Evolutionary conservation across 805 yeast genomes (phyloP).

Genomic region (Monosporozyma aerobia): DNA sequence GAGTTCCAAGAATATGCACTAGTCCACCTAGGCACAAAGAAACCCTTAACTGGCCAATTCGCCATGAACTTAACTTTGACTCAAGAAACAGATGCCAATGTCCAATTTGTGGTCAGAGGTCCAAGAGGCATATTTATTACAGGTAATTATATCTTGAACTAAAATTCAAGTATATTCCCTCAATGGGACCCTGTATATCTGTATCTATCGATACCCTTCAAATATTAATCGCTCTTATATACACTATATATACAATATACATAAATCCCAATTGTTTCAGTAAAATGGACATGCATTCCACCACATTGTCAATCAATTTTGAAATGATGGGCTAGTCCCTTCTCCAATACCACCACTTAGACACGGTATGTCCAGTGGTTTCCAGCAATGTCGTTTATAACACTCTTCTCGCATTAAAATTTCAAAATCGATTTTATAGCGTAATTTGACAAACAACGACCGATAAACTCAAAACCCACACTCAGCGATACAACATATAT

Average conservation of each 20-base stretch:
- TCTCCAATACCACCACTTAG: background rate
- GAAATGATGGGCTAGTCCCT: no score
- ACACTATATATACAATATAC: no score
- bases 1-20: slow-evolving; percentile 71
- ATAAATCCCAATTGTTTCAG: no score
- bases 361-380: background rate
- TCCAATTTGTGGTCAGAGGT: slow-evolving; percentile 84
- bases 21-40: slow-evolving; percentile 76
- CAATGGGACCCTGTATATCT: background rate
- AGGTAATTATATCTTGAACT: slow-evolving; percentile 91
- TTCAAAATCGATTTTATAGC: background rate
- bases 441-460: background rate
- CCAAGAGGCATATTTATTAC: slow-evolving; percentile 79
- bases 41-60: slow-evolving; percentile 57
- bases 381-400: background rate
- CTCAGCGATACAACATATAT: background rate
- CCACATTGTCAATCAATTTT: no score
- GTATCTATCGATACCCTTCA: no score
- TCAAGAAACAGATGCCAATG: slow-evolving; percentile 66
- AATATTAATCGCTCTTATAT: no score
- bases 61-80: slow-evolving; percentile 72
- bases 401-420: background rate
- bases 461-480: background rate
- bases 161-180: background rate
- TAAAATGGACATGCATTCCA: no score